A percentile compares a stretch with the other conserved stretches of the same genome.
These are phyloP conservation scores for Solanum commersonii DNA, from an alignment of 257 asterid species.

Conservation along the genomic window DNA sequence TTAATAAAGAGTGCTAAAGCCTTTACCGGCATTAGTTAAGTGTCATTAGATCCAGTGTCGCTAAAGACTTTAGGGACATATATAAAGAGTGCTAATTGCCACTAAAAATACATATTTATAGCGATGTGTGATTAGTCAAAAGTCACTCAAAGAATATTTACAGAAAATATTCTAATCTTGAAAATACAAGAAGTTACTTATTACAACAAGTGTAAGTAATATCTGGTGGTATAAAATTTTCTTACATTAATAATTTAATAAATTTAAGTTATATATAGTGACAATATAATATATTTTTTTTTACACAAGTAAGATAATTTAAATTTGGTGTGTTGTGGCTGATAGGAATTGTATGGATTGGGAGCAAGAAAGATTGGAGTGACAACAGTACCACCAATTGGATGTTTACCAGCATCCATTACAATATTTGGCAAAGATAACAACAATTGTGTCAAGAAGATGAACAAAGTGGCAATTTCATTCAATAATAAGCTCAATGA, in stretches of 20 bases:
- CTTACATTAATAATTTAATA: not conserved
- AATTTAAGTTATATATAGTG: not conserved
- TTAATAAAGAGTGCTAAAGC: no score
- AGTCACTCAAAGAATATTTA: not conserved
- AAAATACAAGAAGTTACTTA: not conserved
- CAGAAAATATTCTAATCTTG: not conserved
- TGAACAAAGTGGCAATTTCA: slow-evolving; percentile 53
- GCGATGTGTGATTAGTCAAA: not conserved
- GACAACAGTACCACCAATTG: slow-evolving; percentile 80
- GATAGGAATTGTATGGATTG: slow-evolving; percentile 32
- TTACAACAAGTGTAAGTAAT: not conserved
- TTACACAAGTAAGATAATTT: not conserved
- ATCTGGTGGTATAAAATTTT: not conserved
- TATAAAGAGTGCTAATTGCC: no score
- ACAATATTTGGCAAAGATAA: slow-evolving; percentile 69
- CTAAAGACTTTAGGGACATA: no score
- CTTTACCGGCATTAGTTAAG: no score
- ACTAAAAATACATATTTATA: no score
- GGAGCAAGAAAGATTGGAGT: slow-evolving; percentile 90
- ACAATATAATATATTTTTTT: not conserved
- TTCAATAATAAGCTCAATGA: slow-evolving; percentile 65
- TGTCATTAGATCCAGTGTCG: no score
- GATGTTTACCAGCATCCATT: slow-evolving; percentile 71
- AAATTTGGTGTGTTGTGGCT: not conserved
- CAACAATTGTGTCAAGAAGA: slow-evolving; percentile 51